Evolutionary conservation across 2,329 filamentous ascomycete genomes (phyloP).

Genomic region (Aspergillus arachidicola): DNA sequence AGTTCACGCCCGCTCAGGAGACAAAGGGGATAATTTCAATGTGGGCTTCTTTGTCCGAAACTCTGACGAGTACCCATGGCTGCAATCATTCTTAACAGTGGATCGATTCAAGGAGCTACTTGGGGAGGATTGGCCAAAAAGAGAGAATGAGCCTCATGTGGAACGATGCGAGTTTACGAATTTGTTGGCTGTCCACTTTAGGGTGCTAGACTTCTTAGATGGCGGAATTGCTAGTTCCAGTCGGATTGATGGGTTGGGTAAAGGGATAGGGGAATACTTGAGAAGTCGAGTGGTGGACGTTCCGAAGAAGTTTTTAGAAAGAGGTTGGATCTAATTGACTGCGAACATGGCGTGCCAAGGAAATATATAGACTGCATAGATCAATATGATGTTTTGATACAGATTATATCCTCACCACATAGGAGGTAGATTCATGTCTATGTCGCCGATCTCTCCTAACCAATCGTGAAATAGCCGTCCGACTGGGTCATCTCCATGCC

Average conservation of each 20-base stretch:
- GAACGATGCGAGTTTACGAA: background rate
- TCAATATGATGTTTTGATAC: too few relatives aligned
- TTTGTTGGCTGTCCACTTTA: background rate
- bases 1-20: constrained; percentile 43
- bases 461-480: background rate
- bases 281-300: background rate
- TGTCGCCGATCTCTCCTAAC: background rate
- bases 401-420: background rate
- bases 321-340: background rate
- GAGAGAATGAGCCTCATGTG: background rate
- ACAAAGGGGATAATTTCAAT: constrained; percentile 51
- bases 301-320: background rate
- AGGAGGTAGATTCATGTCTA: background rate
- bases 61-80: constrained; percentile 48
- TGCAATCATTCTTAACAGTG: constrained; percentile 27
- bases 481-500: background rate
- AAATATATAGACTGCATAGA: too few relatives aligned
- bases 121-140: background rate
- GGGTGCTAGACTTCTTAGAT: background rate
- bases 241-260: background rate
- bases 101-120: constrained; percentile 1
- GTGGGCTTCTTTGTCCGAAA: constrained; percentile 50
- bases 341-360: too few relatives aligned
- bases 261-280: background rate
- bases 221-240: background rate